phyloP scores from a whole-genome alignment of 345 rosid species.

The Garcia nutans region DNA sequence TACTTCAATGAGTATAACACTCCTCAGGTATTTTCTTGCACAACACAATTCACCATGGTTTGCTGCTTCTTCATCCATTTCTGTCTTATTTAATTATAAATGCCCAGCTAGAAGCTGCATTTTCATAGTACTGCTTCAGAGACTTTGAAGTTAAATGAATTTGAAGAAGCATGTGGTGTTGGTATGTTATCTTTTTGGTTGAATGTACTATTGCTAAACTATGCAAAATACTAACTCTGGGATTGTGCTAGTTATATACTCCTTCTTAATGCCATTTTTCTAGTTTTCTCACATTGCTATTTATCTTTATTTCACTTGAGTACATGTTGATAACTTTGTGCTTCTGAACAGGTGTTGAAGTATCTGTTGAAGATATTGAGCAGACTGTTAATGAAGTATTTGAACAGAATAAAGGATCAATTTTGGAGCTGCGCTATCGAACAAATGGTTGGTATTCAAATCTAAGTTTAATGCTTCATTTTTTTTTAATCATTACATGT shows the following conservation, averaged over 20 bases:
- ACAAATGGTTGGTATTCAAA: constrained; percentile 67
- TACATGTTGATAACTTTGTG: constrained; percentile 23
- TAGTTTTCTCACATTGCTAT: background rate
- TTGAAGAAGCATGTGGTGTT: too few species aligned
- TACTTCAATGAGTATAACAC: constrained; percentile 20
- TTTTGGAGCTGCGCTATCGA: constrained; percentile 77
- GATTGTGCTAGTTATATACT: background rate
- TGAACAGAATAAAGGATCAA: constrained; percentile 56
- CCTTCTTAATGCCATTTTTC: background rate
- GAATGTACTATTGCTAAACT: too few species aligned
- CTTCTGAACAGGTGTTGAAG: constrained; percentile 71
- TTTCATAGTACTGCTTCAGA: too few species aligned
- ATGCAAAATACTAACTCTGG: background rate
- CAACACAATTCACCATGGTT: background rate
- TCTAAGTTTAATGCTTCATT: background rate
- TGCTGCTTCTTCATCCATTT: background rate
- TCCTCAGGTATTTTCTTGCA: constrained; percentile 40
- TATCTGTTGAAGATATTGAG: constrained; percentile 67
- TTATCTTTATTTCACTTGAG: background rate
- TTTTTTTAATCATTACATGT: background rate
- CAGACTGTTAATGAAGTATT: constrained; percentile 55
- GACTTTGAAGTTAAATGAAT: too few species aligned
- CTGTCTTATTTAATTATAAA: background rate
- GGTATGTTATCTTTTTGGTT: too few species aligned
- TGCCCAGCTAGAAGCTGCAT: too few species aligned